Percentiles rank a stretch among this genome's conserved stretches.
Evolutionary conservation across 2,329 filamentous ascomycete genomes (phyloP).

Genomic region (Diaporthe humulicola): DNA sequence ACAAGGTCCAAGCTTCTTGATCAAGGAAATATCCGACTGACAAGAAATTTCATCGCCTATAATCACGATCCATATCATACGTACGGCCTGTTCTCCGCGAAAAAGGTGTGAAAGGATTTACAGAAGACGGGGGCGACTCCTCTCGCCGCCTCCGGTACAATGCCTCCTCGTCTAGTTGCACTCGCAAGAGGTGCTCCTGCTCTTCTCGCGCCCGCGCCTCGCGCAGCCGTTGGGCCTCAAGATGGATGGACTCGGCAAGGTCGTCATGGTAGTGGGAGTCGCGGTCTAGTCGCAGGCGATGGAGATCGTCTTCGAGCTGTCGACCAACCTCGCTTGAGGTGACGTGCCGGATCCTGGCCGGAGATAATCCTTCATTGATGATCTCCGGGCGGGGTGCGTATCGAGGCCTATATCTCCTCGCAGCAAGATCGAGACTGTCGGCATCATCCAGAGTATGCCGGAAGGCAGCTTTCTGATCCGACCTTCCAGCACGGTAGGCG

Average conservation of each 20-base stretch:
- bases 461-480: conserved; percentile 24
- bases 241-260: neutral
- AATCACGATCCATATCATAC: conserved; percentile 20
- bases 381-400: conserved; percentile 11
- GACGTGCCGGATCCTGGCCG: conserved; percentile 22
- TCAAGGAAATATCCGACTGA: neutral
- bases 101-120: neutral
- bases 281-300: neutral
- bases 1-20: neutral
- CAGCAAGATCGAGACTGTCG: conserved; percentile 7
- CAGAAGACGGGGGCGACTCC: neutral
- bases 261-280: neutral
- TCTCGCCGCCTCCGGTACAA: conserved; percentile 13
- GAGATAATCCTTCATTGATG: neutral
- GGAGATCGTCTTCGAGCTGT: conserved; percentile 27
- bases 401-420: conserved; percentile 28
- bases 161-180: neutral
- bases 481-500: conserved; percentile 28
- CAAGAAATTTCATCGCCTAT: conserved; percentile 5
- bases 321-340: conserved; percentile 34
- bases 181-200: conserved; percentile 26
- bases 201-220: conserved; percentile 28
- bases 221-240: conserved; percentile 10
- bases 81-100: neutral
- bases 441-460: neutral